Evolutionary conservation across 139 green algal species (phyloP).

Genomic region (Yamagishiella unicocca): DNA sequence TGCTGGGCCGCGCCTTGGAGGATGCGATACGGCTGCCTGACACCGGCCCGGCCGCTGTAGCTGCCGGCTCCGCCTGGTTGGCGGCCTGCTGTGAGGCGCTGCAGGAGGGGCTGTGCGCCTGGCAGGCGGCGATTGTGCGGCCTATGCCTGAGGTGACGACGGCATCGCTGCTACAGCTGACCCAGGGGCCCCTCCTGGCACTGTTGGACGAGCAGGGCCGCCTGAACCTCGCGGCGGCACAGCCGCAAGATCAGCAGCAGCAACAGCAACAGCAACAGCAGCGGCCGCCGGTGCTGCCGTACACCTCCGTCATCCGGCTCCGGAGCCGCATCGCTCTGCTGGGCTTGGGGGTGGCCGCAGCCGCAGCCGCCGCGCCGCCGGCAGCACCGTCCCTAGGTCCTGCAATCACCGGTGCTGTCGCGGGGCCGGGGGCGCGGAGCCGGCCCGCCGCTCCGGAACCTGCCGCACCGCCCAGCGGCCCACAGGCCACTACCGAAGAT

Average conservation of each 20-base stretch:
- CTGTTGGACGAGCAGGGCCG: not conserved
- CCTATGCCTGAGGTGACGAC: no score
- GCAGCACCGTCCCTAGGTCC: not conserved
- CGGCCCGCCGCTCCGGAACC: no score
- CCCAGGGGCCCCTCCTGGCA: not conserved
- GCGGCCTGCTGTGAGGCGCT: slow-evolving; percentile 16
- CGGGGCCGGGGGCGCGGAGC: no score
- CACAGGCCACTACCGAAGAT: no score
- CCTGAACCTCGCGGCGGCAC: not conserved
- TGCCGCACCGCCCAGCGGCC: no score
- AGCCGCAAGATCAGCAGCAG: not conserved
- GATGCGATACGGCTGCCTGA: not conserved
- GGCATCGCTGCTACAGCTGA: not conserved
- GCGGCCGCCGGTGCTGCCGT: not conserved
- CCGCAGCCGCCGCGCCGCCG: not conserved
- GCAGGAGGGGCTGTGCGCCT: slow-evolving; percentile 24
- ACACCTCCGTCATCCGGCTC: not conserved
- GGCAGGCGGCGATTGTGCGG: not conserved
- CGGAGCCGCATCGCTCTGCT: slow-evolving; percentile 22
- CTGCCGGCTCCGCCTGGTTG: not conserved
- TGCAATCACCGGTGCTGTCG: not conserved
- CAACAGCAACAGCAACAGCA: not conserved
- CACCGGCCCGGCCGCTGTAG: not conserved
- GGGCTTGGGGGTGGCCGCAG: not conserved
- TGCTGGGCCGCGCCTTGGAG: not conserved